Evolutionary conservation across 2,329 filamentous ascomycete species (phyloP).

Genomic region (Ophioceras dolichostomum): DNA sequence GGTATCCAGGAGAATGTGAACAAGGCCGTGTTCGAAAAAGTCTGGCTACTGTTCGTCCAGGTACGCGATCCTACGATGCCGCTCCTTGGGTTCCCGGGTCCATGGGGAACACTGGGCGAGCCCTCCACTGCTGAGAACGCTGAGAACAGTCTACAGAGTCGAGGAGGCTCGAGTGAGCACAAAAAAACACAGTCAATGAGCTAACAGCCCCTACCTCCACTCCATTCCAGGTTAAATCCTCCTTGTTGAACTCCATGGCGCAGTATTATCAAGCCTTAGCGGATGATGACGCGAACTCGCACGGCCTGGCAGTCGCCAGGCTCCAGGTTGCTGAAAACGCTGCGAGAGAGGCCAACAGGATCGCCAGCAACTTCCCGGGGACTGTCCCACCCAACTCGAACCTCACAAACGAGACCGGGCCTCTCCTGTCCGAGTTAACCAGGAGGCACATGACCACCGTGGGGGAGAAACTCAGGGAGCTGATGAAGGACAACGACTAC

Average conservation of each 20-base stretch:
- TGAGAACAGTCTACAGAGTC: too few species aligned
- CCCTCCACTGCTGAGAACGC: too few species aligned
- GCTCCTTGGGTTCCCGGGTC: too few species aligned
- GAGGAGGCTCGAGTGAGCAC: too few species aligned
- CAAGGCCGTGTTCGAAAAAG: slow-evolving; percentile 85
- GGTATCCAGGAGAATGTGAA: slow-evolving; percentile 87
- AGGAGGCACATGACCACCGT: slow-evolving; percentile 72
- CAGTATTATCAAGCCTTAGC: slow-evolving; percentile 90
- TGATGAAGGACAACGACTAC: slow-evolving; percentile 91
- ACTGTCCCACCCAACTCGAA: slow-evolving; percentile 74
- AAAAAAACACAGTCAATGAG: not conserved
- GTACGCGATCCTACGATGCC: too few species aligned
- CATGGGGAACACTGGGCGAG: too few species aligned
- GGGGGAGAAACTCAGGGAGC: slow-evolving; percentile 65
- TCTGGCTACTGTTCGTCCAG: slow-evolving; percentile 77
- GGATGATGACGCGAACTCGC: slow-evolving; percentile 78
- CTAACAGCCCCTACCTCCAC: slow-evolving; percentile 13
- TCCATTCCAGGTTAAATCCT: slow-evolving; percentile 52
- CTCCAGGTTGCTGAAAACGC: slow-evolving; percentile 69
- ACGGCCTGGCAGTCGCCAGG: slow-evolving; percentile 74
- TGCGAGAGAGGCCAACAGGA: slow-evolving; percentile 65
- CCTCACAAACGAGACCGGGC: slow-evolving; percentile 65
- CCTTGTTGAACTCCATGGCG: slow-evolving; percentile 71
- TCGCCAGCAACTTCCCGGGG: slow-evolving; percentile 68
- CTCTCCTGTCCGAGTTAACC: slow-evolving; percentile 63